Evolutionary conservation across 345 rosid species (phyloP), one percentile per base, ranked within the genome.

Genomic region (Linum lewisii): DNA sequence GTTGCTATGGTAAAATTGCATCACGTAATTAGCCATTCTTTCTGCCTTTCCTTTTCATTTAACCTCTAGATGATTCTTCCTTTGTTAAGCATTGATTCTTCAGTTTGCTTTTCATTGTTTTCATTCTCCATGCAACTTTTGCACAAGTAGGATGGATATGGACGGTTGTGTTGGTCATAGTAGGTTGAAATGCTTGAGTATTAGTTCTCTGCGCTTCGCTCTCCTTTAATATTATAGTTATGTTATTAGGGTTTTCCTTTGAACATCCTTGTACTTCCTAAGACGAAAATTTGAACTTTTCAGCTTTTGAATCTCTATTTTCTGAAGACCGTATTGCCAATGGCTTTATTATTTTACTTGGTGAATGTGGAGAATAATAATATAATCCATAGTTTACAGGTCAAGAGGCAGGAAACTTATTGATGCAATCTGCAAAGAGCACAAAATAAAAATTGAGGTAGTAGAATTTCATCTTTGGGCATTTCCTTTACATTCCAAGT

Each of bases 391-490:
- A 62, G 21, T 38, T 67, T 68, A 54, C 83, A 88, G 98, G 76
- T 85, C 93, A 50, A 75, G 80, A 22, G 76, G 84, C 51, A 69
- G 78, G 76, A 90, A 74, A 72, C 81, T 87, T 66, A 74, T 90
- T 59, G 88, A 83, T 51, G 74, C 57, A 58, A 78, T 81, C 51
- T 77, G 86, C 75, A 70, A 78, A 53, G 84, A 83, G 62, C 86
- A 84, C 77, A 83, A 76, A 65, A 82, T 86, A 65, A 78, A 72
- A 72, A 78, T 84, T 70, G 66, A 74, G 80, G 98, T 91, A 64
- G 64, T 77, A 53, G 62, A 58, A 24, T 63, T 45, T 54, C 26
- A 24, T 51, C 45, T 16, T 23, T 21, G 6, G 24, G 10, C 22
- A 3, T 52, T 52, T 20, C 55, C 22, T 20, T 23, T 20, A 3